Evolutionary conservation across 108 stramenopile species (phyloP).

Genomic region (Cyclostephanos tholiformis): DNA sequence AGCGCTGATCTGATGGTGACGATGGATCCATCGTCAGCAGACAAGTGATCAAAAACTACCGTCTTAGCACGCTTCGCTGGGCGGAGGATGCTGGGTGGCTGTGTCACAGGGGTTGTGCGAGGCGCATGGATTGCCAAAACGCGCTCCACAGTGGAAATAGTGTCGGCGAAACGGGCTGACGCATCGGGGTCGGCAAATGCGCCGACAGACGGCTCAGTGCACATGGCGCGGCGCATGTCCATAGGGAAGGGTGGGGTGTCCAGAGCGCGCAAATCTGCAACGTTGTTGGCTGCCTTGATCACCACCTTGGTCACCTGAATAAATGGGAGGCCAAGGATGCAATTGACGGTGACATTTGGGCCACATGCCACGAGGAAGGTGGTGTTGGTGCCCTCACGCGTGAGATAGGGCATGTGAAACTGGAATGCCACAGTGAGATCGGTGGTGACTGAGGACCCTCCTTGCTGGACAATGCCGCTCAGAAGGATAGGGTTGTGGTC

Average conservation of each 20-base stretch:
- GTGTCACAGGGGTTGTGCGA: no score
- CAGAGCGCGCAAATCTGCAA: not conserved
- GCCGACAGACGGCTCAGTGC: not conserved
- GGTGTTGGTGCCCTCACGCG: not conserved
- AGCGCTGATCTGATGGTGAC: no score
- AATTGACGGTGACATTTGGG: slow-evolving; percentile 6
- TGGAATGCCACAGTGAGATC: slow-evolving; percentile 8
- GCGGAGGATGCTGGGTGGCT: no score
- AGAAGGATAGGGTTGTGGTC: not conserved
- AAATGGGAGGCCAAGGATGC: slow-evolving; percentile 12
- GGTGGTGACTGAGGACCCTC: not conserved
- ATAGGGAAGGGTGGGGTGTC: slow-evolving; percentile 5
- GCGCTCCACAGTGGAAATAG: no score
- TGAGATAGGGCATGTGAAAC: slow-evolving; percentile 9
- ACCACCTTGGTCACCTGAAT: not conserved
- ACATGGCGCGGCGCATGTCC: not conserved
- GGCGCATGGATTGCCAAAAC: no score
- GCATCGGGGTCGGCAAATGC: no score
- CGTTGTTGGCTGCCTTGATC: slow-evolving; percentile 4
- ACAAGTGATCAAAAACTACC: no score
- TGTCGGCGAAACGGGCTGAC: no score
- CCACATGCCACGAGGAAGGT: not conserved
- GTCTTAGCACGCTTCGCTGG: no score
- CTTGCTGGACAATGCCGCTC: slow-evolving; percentile 5
- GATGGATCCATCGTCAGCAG: no score